Conservation (phyloP, 73 alveolate species). For the Paramecium caudatum region DNA sequence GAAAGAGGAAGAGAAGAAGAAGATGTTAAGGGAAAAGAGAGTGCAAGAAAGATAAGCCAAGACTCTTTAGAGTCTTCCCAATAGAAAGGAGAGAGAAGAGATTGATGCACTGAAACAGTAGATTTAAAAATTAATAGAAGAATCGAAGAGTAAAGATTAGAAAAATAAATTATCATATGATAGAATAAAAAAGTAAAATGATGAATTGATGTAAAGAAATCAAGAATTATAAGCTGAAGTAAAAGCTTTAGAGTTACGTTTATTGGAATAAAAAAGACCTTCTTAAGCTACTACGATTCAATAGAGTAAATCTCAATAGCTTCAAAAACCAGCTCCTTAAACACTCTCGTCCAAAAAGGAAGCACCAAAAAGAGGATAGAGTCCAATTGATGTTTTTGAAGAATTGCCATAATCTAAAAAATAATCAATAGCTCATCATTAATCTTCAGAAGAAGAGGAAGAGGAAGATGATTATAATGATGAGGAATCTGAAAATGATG, state of each 20-base stretch:
- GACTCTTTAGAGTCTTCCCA: conserved; percentile 70
- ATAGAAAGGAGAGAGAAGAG: conserved; percentile 94
- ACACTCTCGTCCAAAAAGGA: conserved; percentile 51
- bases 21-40: conserved; percentile 69
- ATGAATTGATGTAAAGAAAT: conserved; percentile 85
- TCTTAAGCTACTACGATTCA: neutral
- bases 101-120: conserved; percentile 90
- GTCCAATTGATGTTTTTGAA: neutral
- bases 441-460: conserved; percentile 62
- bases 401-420: too few relatives aligned
- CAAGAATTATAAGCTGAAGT: conserved; percentile 86
- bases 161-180: conserved; percentile 92
- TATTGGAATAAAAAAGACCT: conserved; percentile 45
- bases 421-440: too few relatives aligned
- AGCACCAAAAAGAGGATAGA: conserved; percentile 31
- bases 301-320: conserved; percentile 2
- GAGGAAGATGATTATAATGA: conserved; percentile 36
- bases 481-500: conserved; percentile 17
- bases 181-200: conserved; percentile 89
- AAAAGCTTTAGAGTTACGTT: conserved; percentile 80
- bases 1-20: conserved; percentile 74
- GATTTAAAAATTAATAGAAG: conserved; percentile 87
- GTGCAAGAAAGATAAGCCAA: conserved; percentile 67
- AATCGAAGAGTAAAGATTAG: conserved; percentile 87
- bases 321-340: neutral